Conservation (phyloP, 768 basidiomycete genomes). For the Tricholoma terreum region DNA sequence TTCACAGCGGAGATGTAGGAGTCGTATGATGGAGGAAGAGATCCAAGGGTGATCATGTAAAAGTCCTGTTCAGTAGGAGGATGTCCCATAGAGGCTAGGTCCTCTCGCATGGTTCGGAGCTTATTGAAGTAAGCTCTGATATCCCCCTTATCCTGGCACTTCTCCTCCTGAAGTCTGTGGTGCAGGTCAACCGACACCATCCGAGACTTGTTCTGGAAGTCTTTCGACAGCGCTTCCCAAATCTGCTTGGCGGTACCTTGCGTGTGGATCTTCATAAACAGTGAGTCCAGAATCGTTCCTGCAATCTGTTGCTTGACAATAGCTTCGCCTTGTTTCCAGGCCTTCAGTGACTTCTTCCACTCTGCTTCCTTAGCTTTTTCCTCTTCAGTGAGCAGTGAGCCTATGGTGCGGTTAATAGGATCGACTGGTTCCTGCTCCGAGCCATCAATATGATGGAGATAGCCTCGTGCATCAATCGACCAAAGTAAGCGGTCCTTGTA, state of each 20-base stretch:
- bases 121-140: too few species aligned
- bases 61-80: too few species aligned
- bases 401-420: constrained; percentile 1
- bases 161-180: too few species aligned
- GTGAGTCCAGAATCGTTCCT: constrained; percentile 29
- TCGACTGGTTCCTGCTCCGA: constrained; percentile 11
- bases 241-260: constrained; percentile 18
- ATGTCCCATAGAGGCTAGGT: too few species aligned
- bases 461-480: constrained; percentile 19
- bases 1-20: constrained; percentile 27
- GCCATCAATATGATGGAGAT: constrained; percentile 22
- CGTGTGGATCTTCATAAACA: constrained; percentile 27
- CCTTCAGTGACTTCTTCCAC: constrained; percentile 20
- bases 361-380: background rate
- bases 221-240: constrained; percentile 24
- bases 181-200: constrained; percentile 29
- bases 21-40: constrained; percentile 33
- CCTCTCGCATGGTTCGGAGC: too few species aligned
- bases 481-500: constrained; percentile 16
- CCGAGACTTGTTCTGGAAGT: constrained; percentile 23
- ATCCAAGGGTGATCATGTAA: too few species aligned
- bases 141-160: too few species aligned
- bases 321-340: constrained; percentile 24
- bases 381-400: background rate
- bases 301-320: constrained; percentile 31